phyloP scores from a whole-genome alignment of 208 protist species.

The Polymyxa betae region DNA sequence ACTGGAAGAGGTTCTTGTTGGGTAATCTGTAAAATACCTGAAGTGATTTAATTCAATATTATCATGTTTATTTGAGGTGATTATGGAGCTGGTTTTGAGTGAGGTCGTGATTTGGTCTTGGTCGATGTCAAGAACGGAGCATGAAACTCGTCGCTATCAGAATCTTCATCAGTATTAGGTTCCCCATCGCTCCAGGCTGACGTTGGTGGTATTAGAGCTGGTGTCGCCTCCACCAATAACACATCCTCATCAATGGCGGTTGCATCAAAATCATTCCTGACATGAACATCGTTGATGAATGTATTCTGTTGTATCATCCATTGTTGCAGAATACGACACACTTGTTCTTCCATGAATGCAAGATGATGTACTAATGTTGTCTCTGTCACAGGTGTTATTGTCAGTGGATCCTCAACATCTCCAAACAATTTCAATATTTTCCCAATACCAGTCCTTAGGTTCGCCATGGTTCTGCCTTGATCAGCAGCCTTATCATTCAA shows the following conservation, averaged over 20 bases:
- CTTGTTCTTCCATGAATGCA: not conserved
- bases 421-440: not conserved
- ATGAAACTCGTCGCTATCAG: too few relatives aligned
- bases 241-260: not conserved
- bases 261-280: not conserved
- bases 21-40: too few relatives aligned
- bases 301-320: not conserved
- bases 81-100: too few relatives aligned
- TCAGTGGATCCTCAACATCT: not conserved
- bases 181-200: too few relatives aligned
- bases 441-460: not conserved
- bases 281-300: not conserved
- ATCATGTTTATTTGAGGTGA: too few relatives aligned
- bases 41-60: too few relatives aligned
- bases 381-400: not conserved
- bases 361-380: not conserved
- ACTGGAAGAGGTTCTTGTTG: too few relatives aligned
- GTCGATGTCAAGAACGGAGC: too few relatives aligned
- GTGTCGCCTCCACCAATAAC: too few relatives aligned
- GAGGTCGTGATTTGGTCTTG: too few relatives aligned
- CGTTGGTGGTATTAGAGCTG: too few relatives aligned
- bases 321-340: not conserved
- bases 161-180: too few relatives aligned
- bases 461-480: not conserved
- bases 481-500: not conserved